phyloP scores from a whole-genome alignment of 768 basidiomycete genomes.

The Mycena latifolia region DNA sequence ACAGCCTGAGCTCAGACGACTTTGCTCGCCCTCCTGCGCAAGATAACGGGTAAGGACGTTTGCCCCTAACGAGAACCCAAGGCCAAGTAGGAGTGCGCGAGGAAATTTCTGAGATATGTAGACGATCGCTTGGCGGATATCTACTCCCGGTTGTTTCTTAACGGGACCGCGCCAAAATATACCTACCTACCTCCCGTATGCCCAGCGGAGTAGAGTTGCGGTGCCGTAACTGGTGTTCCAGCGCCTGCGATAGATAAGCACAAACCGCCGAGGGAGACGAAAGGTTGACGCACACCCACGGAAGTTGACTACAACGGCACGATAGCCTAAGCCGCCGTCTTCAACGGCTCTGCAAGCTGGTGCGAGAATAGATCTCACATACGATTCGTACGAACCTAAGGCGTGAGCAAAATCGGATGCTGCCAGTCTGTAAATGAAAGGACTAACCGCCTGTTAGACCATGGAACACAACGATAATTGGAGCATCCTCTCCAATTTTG shows the following conservation, averaged over 20 bases:
- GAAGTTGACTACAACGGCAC: slow-evolving; percentile 93
- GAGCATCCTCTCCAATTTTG: slow-evolving; percentile 53
- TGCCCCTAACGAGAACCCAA: slow-evolving; percentile 95
- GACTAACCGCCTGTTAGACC: slow-evolving; percentile 46
- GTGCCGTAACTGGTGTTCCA: slow-evolving; percentile 84
- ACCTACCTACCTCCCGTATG: too few relatives aligned
- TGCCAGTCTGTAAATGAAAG: background rate
- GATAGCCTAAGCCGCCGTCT: slow-evolving; percentile 90
- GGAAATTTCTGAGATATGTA: slow-evolving; percentile 83
- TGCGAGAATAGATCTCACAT: slow-evolving; percentile 85
- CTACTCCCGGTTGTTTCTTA: too few relatives aligned
- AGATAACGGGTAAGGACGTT: slow-evolving; percentile 92
- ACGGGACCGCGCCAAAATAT: too few relatives aligned
- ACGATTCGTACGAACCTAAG: slow-evolving; percentile 90
- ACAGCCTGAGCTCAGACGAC: slow-evolving; percentile 75
- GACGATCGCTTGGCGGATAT: slow-evolving; percentile 84
- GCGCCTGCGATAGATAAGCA: slow-evolving; percentile 67
- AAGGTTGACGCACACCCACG: slow-evolving; percentile 79
- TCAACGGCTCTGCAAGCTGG: slow-evolving; percentile 77
- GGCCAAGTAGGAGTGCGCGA: slow-evolving; percentile 82
- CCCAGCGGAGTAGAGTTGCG: slow-evolving; percentile 89
- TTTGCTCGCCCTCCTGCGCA: slow-evolving; percentile 80
- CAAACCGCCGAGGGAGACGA: background rate
- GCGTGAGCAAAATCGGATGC: slow-evolving; percentile 1
- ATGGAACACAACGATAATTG: slow-evolving; percentile 70